Base-by-base conservation (phyloP, 129 eudicot species). In the Flaveria trinervia region DNA sequence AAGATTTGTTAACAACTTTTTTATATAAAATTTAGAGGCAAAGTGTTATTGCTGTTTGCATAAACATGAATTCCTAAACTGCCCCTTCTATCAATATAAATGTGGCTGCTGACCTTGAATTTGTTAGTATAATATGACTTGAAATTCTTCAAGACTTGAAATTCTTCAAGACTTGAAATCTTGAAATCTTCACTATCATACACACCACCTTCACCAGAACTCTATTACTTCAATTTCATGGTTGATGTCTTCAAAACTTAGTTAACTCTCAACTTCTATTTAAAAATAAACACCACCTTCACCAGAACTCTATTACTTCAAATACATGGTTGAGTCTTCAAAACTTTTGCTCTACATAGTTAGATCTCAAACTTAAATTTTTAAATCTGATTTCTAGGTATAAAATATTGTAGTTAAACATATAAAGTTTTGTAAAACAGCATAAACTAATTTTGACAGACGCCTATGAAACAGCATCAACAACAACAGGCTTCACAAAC, bases 191-290 rank as follows among this genome's bases (percentile, higher is more conserved):
- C 95, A 84, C 84, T 86, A 87, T 74, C 87, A 84, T 76, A 85
- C 41, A 85, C 85, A 84, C 78, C 97, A 89, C 83, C 92, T 89
- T 86, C 86, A 86, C 88, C 88, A 81, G 82, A 82, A 87, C 87
- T 91, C 85, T 80, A 88, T 83, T 82, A 90, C 86, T 90, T 86
- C 83, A 85, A 54, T 33, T 48, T 30, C 48, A 48, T 50, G 75
- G 50, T 50, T 70, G 61, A 55, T 39, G 33, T 18, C 77, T 54
- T 54, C 77, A 72, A 55, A 72, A 72, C 77, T 86, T 88, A 30
- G 36, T 30, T 30, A 30, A 30, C 0, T 30, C 36, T 30, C 36
- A 30, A 30, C 36, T 30, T 30, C 36, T 30, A 30, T 30, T 30
- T 30, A 30, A 30, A 30, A 30, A 30, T 30, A 30, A 5, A 30